A percentile compares a stretch with the other conserved stretches of the same genome.
Conservation (phyloP, 768 basidiomycete genomes). For the Hypholoma fasciculare region DNA sequence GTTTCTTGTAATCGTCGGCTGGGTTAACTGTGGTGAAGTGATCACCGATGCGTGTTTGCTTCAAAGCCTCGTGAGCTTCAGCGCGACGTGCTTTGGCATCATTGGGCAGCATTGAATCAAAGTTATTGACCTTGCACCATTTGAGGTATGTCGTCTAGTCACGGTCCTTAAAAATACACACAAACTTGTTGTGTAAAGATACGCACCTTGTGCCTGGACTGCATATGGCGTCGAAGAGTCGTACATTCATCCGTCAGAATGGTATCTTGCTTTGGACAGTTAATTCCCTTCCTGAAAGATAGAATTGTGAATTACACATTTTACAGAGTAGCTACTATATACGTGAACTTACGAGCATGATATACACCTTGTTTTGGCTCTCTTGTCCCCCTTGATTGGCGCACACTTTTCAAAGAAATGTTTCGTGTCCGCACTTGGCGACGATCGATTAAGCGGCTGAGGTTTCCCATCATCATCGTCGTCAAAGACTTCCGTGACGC, state of each 20-base stretch:
- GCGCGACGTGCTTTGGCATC: constrained; percentile 6
- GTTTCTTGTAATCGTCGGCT: neutral
- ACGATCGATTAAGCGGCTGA: neutral
- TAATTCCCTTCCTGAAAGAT: neutral
- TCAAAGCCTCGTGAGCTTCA: neutral
- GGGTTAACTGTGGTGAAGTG: constrained; percentile 3
- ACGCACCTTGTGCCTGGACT: constrained; percentile 4
- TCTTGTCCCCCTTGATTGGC: neutral
- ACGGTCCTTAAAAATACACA: neutral
- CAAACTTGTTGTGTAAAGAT: neutral
- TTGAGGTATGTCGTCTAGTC: constrained; percentile 4
- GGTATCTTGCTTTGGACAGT: neutral
- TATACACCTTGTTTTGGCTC: neutral
- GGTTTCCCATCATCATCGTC: neutral
- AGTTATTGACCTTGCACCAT: constrained; percentile 6
- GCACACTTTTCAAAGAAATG: constrained; percentile 3
- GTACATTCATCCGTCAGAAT: neutral
- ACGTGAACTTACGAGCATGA: constrained; percentile 2
- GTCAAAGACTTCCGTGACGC: neutral
- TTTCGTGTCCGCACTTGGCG: constrained; percentile 5
- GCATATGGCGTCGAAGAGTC: constrained; percentile 11
- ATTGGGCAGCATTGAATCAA: constrained; percentile 14
- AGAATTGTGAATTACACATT: neutral
- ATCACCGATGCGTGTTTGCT: constrained; percentile 5
- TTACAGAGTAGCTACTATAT: neutral